These are phyloP conservation scores for Aristolochia fimbriata DNA, from an alignment of 164 flowering plant species.

Conservation along the genomic window DNA sequence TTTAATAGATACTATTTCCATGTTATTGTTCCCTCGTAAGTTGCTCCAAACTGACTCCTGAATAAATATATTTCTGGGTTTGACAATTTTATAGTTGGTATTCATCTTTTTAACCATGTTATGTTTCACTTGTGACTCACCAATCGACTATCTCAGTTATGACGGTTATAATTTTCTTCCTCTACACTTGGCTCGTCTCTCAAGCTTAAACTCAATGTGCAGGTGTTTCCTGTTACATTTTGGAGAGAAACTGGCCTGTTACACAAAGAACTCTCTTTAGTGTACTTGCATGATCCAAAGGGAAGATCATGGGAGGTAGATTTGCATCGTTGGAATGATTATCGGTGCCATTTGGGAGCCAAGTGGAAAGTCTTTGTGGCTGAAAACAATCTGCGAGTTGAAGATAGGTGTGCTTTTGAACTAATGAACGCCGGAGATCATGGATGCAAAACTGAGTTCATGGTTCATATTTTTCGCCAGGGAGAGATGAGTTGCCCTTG, in stretches of 20 bases:
- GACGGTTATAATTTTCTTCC: too few species aligned
- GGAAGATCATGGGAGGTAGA: slow-evolving; percentile 11
- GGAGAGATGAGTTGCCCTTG: neutral
- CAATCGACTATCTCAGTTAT: too few species aligned
- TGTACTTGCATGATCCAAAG: slow-evolving; percentile 8
- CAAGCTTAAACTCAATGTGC: too few species aligned
- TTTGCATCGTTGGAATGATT: neutral
- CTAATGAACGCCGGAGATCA: slow-evolving; percentile 3
- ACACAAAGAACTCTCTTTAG: neutral
- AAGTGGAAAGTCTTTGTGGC: slow-evolving; percentile 10
- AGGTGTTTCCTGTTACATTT: neutral
- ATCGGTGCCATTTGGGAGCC: neutral
- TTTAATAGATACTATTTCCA: too few species aligned
- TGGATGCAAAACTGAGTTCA: neutral
- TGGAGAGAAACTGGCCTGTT: slow-evolving; percentile 1
- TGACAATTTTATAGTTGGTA: too few species aligned
- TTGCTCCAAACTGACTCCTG: too few species aligned
- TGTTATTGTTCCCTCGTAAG: too few species aligned
- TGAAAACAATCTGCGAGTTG: slow-evolving; percentile 1
- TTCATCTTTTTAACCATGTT: too few species aligned
- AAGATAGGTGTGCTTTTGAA: slow-evolving; percentile 12
- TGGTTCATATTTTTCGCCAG: neutral
- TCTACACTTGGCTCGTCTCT: too few species aligned
- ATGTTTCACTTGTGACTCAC: too few species aligned
- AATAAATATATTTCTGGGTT: too few species aligned